These are phyloP conservation scores for Plectosphaerella plurivora DNA, from an alignment of 2,329 filamentous ascomycete genomes.

Conservation along the genomic window DNA sequence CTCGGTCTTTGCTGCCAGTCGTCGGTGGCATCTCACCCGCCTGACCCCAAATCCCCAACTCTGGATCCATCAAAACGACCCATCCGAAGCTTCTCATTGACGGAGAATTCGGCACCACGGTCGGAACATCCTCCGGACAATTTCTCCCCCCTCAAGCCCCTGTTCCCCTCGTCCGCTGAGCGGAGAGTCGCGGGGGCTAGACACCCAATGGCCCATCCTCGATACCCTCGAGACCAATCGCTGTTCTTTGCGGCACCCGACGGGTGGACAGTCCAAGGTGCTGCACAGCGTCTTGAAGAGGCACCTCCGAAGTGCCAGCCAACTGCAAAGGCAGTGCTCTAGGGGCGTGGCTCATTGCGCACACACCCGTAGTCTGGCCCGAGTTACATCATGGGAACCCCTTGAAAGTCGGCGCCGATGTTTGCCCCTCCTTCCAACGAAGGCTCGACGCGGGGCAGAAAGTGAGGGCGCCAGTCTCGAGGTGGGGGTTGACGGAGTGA, in stretches of 20 bases:
- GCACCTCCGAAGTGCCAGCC: neutral
- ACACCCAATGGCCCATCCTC: slow-evolving; percentile 5
- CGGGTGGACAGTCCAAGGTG: neutral
- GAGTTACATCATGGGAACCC: neutral
- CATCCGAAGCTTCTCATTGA: slow-evolving; percentile 20
- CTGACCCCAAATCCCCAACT: neutral
- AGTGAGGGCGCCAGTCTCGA: neutral
- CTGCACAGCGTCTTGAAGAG: neutral
- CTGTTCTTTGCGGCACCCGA: slow-evolving; percentile 3
- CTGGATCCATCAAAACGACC: neutral
- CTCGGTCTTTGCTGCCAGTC: too few species aligned
- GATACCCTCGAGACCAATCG: slow-evolving; percentile 3
- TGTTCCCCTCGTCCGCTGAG: slow-evolving; percentile 4
- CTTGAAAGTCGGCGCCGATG: neutral
- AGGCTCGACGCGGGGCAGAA: slow-evolving; percentile 8
- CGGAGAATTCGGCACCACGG: slow-evolving; percentile 26
- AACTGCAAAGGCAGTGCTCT: neutral
- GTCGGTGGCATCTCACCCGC: too few species aligned
- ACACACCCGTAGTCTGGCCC: neutral
- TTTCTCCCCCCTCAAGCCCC: slow-evolving; percentile 8
- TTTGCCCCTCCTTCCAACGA: slow-evolving; percentile 1
- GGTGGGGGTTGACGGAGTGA: slow-evolving; percentile 2
- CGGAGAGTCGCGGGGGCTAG: slow-evolving; percentile 14
- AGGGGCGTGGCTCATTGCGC: neutral
- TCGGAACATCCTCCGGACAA: slow-evolving; percentile 16